phyloP scores from a whole-genome alignment of 805 yeast species.

The Ogataea pignaliae region DNA sequence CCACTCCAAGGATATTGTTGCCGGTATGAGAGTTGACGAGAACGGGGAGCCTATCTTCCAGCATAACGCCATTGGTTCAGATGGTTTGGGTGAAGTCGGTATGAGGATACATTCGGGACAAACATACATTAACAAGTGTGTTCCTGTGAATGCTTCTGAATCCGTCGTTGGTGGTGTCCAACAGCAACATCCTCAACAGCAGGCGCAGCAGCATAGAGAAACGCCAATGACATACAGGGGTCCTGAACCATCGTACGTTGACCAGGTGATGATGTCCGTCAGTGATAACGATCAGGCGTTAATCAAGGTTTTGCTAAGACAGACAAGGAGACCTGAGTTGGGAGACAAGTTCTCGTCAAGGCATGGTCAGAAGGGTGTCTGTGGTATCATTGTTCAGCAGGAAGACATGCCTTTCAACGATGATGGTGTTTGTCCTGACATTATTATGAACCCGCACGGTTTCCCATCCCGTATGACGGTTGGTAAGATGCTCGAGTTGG shows the following conservation, averaged over 20 bases:
- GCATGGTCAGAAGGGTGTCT: constrained; percentile 99
- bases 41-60: constrained; percentile 78
- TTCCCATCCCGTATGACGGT: constrained; percentile 99
- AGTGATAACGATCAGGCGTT: constrained; percentile 93
- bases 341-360: constrained; percentile 97
- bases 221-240: constrained; percentile 90
- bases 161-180: constrained; percentile 40
- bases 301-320: constrained; percentile 86
- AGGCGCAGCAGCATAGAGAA: constrained; percentile 65
- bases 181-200: constrained; percentile 25
- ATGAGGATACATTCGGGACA: constrained; percentile 87
- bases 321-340: constrained; percentile 94
- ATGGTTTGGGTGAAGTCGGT: constrained; percentile 97
- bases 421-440: constrained; percentile 88
- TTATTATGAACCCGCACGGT: constrained; percentile 98
- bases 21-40: constrained; percentile 87
- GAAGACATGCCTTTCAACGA: constrained; percentile 96
- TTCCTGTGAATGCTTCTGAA: constrained; percentile 82
- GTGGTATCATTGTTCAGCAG: constrained; percentile 96
- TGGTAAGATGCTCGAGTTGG: constrained; percentile 95
- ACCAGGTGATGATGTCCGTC: constrained; percentile 96
- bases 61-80: constrained; percentile 84
- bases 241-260: constrained; percentile 93
- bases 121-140: constrained; percentile 87
- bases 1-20: constrained; percentile 86